Base-by-base conservation (phyloP, 177 flowering plant genomes). In the Vitis hybrid region DNA sequence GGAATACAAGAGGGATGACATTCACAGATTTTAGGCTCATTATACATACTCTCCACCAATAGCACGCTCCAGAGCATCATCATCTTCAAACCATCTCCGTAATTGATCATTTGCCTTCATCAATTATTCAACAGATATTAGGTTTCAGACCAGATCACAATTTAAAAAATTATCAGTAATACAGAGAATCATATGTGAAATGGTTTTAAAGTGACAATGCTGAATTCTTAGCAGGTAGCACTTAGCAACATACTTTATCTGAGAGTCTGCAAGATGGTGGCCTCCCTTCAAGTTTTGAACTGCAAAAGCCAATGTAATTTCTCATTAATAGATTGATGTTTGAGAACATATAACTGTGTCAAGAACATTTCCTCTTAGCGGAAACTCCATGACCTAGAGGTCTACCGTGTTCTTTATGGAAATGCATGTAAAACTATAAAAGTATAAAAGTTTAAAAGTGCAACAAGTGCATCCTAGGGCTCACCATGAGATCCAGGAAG, bases 51-150 rank as follows among this genome's bases (percentile, higher is more conserved):
- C 93, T 71, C 91, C 99, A 70, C 71, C 81, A 52, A 89, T 72
- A 57, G 95, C 88, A 74, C 97, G 92, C 78, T 95, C 98, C 65
- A 95, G 71, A 45, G 97, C 98, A 75, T 95, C 99, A 78, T 95
- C 85, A 71, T 95, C 99, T 67, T 79, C 74, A 69, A 95, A 89
- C 99, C 99, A 95, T 70, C 66, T 84, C 26, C 72, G 78, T 50
- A 95, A 78, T 57, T 86, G 85, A 76, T 84, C 86, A 67, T 66
- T 83, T 66, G 97, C 98, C 94, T 90, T 70, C 64, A 83, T 57
- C 68, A 48, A 67, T 65, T 22, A 68, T 50, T 14, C 29, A 53
- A 14, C 20, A 71, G 56, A 72, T 22, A 67, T 82, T 64, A 81
- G 78, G 29, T 61, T 49, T 64, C 45, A 18, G 26, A 65, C 3